Evolutionary conservation across 108 stramenopile genomes (phyloP), one percentile per base, ranked within the genome.

Genomic region (Pseudonitzschia pungens): DNA sequence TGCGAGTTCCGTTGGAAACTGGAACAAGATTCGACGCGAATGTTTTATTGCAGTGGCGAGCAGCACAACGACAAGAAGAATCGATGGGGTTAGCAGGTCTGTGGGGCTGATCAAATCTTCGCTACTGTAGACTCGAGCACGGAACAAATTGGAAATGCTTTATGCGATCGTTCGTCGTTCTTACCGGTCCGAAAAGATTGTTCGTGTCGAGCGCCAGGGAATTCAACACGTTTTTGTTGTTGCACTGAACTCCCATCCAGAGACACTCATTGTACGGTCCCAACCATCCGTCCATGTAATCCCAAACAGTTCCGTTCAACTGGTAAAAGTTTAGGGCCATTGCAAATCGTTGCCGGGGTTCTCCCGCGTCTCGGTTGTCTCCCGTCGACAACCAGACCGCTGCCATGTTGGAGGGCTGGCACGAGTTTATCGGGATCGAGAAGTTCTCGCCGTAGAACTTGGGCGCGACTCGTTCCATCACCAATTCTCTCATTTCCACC

Each of bases 1-100:
- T 16, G 74, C 80, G 9, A 92, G 64, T 53, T 85, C 84, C 44
- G 83, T 76, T 16, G 91, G 91, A 48, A 92, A 58, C 78, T 79
- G 45, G 7, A 63, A 68, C 21, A 55, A 55, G 9, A 11, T 48
- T 48, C 18, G 45, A 48, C 10, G 45, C 6, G 36, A 36, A 36
- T 5, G 36, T 36, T 36, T 2, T 6, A 36, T 36, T 36, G 36
- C 36, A 36, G 36, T 36, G 36, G 36, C 36, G 6, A 36, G 2
- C 36, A 36, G 6, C 3, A 48, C 14, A 48, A 48, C 18, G 18
- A 18, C 1, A 48, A 48, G 14, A 18, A 48, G 45, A 10, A 48
- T 11, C 45, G 14, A 18, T 18, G 14, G 45, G 45, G 45, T 48
- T 4, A 48, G 45, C 18, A 48, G 10, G 10, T 18, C 16, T 48